Percentiles rank a stretch among this genome's conserved stretches.
These are phyloP conservation scores for Haplosporangium gracile DNA, from an alignment of 192 early-diverging fungal genomes.

Conservation along the genomic window DNA sequence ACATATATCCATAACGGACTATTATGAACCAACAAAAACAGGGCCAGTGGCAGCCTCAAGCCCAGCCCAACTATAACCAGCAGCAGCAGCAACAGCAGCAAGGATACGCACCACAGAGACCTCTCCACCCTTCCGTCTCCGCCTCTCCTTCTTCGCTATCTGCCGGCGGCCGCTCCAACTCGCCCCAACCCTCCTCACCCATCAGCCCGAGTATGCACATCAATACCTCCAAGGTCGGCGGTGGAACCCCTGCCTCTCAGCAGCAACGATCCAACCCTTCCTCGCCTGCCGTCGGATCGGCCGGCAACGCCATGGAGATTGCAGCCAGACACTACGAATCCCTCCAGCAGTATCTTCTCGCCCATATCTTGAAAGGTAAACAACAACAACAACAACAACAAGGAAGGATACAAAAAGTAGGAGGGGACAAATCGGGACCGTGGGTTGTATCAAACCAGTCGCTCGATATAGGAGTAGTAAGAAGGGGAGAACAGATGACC, in stretches of 20 bases:
- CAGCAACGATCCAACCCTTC: conserved; percentile 43
- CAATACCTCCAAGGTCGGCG: conserved; percentile 30
- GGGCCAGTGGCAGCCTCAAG: conserved; percentile 39
- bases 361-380: conserved; percentile 61
- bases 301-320: conserved; percentile 57
- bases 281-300: conserved; percentile 26
- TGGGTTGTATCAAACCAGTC: background rate
- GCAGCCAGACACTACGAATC: conserved; percentile 67
- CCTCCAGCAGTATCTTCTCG: conserved; percentile 61
- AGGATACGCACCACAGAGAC: conserved; percentile 30
- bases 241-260: conserved; percentile 1
- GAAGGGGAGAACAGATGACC: background rate
- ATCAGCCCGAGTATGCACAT: conserved; percentile 41
- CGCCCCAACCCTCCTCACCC: conserved; percentile 45
- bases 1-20: background rate
- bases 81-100: conserved; percentile 26
- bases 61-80: background rate
- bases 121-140: conserved; percentile 31
- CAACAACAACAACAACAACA: no score
- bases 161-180: conserved; percentile 32
- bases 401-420: background rate
- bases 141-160: conserved; percentile 13
- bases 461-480: background rate
- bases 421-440: background rate
- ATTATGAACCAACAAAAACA: conserved; percentile 18